Evolutionary conservation across 768 basidiomycete species (phyloP), one percentile per base, ranked within the genome.

Genomic region (Mycena belliarum): DNA sequence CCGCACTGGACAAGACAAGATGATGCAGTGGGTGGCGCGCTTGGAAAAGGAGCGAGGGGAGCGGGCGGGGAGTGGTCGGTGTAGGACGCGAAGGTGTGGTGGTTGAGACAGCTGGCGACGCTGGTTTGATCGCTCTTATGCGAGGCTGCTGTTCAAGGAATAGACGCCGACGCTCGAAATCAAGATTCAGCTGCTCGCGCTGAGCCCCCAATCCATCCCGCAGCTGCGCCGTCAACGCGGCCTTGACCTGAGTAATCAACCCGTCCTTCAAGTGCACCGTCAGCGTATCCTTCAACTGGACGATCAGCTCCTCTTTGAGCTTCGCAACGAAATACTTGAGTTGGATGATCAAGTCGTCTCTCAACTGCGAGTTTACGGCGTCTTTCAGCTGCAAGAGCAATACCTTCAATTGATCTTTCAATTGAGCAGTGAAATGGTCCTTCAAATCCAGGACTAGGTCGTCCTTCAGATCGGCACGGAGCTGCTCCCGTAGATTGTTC

Each of bases 251-350:
- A 23, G 54, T 60, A 26, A 63, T 56, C n/a, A 63, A 21, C 50
- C 62, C 62, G 44, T 63, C 62, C 50, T 63, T 55, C 42, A 63
- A 45, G 40, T 63, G 57, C 23, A 63, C 62, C 51, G 62, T 63
- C 33, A 63, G 46, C 51, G 62, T 53, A 37, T 59, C 54, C 40
- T 63, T 63, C 32, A 63, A 43, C 55, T 63, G 62, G 2, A 25
- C 21, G 23, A 63, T 56, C 54, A 63, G 45, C 41, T 63, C 62
- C 54, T 57, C 62, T 47, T 63, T 63, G 33, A 63, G 58, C 58
- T 63, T 63, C 42, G 57, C 57, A 35, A 63, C 47, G 52, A 63
- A 63, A 42, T 56, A 63, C 55, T 63, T 63, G 9, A 63, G 51
- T 33, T 63, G 62, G 43, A 60, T 53, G 25, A 52, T 51, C 41